Conservation (phyloP, 1,284 basidiomycete genomes). For the Stereum hirsutum region DNA sequence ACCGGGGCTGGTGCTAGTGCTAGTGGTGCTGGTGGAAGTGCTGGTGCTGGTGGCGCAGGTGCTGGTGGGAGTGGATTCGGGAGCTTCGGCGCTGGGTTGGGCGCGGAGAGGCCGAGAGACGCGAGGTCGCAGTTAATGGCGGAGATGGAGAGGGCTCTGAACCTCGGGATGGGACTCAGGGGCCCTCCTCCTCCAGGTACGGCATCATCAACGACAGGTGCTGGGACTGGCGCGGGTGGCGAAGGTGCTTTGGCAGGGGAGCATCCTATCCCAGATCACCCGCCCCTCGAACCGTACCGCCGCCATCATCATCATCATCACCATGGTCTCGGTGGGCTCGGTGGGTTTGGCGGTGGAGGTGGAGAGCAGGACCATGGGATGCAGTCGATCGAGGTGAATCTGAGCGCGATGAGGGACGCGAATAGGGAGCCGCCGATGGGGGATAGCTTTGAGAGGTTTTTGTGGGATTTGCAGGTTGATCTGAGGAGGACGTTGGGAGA, state of each 20-base stretch:
- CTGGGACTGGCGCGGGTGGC: conserved; percentile 2
- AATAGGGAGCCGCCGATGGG: conserved; percentile 36
- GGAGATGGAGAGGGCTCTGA: conserved; percentile 71
- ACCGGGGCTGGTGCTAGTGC: conserved; percentile 9
- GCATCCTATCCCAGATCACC: not conserved
- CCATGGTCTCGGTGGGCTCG: too few relatives aligned
- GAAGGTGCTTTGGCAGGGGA: not conserved
- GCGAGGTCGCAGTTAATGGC: conserved; percentile 56
- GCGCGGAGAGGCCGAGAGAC: conserved; percentile 24
- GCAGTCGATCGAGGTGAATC: conserved; percentile 7
- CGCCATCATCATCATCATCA: too few relatives aligned
- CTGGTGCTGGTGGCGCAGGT: too few relatives aligned
- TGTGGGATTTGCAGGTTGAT: conserved; percentile 65
- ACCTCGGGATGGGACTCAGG: conserved; percentile 51
- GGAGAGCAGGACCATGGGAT: not conserved
- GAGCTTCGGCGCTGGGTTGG: conserved; percentile 7
- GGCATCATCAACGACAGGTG: conserved; percentile 12
- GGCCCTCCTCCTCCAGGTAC: too few relatives aligned
- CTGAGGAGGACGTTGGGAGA: conserved; percentile 46
- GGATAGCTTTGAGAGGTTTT: conserved; percentile 68
- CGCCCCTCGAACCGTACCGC: not conserved
- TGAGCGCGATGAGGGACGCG: conserved; percentile 7
- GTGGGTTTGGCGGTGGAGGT: not conserved
- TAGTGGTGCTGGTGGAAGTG: too few relatives aligned
- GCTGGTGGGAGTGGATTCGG: conserved; percentile 5